Percentiles rank a stretch among this genome's conserved stretches.
phyloP scores from a whole-genome alignment of 2,329 filamentous ascomycete genomes.

The Trichoderma sp. region DNA sequence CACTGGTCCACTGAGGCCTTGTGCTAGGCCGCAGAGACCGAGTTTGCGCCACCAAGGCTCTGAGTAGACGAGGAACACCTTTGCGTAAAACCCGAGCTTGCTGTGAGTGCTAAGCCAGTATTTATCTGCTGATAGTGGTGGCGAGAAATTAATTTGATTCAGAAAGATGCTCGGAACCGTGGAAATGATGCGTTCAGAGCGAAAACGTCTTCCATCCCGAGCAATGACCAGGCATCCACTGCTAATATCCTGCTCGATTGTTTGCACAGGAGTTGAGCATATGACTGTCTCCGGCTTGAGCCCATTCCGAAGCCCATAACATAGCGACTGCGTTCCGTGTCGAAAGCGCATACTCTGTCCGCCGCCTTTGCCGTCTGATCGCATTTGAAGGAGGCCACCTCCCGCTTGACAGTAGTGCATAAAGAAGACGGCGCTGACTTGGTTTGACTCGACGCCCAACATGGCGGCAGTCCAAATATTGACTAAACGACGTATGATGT shows the following conservation, averaged over 20 bases:
- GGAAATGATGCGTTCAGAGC: background rate
- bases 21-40: conserved; percentile 18
- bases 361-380: background rate
- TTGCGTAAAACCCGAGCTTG: conserved; percentile 48
- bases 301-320: conserved; percentile 24
- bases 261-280: background rate
- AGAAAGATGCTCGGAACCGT: background rate
- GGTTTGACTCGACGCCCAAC: background rate
- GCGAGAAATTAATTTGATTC: conserved; percentile 24
- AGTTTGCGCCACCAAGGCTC: conserved; percentile 40
- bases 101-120: conserved; percentile 38
- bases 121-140: conserved; percentile 38
- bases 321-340: background rate
- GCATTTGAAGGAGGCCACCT: conserved; percentile 7
- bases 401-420: background rate
- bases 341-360: background rate
- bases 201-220: background rate
- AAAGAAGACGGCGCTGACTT: conserved; percentile 5
- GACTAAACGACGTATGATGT: background rate
- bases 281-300: conserved; percentile 27
- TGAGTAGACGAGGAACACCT: conserved; percentile 38
- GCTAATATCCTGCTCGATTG: background rate
- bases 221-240: background rate
- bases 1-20: conserved; percentile 37
- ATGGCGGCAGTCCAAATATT: conserved; percentile 12